phyloP scores from a whole-genome alignment of 768 basidiomycete genomes.

The Neoboletus magnificus region DNA sequence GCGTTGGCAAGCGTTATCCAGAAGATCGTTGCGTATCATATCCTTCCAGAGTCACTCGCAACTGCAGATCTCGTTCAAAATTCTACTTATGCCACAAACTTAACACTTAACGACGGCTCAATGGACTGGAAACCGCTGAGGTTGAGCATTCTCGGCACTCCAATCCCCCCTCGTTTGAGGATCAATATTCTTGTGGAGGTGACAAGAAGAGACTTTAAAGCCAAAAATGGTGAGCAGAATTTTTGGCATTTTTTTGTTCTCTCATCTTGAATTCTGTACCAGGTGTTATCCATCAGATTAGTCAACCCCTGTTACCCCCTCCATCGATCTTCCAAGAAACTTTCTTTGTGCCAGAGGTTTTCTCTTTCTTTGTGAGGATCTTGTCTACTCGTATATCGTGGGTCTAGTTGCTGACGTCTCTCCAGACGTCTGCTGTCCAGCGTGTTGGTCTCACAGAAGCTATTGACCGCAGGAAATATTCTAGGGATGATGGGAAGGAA shows the following conservation, averaged over 20 bases:
- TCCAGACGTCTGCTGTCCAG: slow-evolving; percentile 12
- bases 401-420: neutral
- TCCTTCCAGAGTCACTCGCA: slow-evolving; percentile 39
- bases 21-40: slow-evolving; percentile 45
- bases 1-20: slow-evolving; percentile 53
- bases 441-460: slow-evolving; percentile 8
- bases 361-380: slow-evolving; percentile 11
- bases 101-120: slow-evolving; percentile 40
- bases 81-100: slow-evolving; percentile 49
- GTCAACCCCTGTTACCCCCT: slow-evolving; percentile 8
- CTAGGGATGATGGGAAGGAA: neutral
- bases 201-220: slow-evolving; percentile 7
- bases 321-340: slow-evolving; percentile 15
- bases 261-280: neutral
- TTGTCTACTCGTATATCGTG: neutral
- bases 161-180: slow-evolving; percentile 35
- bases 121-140: slow-evolving; percentile 46
- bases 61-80: slow-evolving; percentile 45
- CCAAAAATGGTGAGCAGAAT: slow-evolving; percentile 5
- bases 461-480: slow-evolving; percentile 1
- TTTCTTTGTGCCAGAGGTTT: slow-evolving; percentile 4
- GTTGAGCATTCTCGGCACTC: slow-evolving; percentile 35
- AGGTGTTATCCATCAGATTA: slow-evolving; percentile 16
- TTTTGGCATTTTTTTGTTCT: neutral
- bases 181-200: slow-evolving; percentile 11